Conservation (phyloP, 2,329 filamentous ascomycete species). For the Fusarium buxicola region DNA sequence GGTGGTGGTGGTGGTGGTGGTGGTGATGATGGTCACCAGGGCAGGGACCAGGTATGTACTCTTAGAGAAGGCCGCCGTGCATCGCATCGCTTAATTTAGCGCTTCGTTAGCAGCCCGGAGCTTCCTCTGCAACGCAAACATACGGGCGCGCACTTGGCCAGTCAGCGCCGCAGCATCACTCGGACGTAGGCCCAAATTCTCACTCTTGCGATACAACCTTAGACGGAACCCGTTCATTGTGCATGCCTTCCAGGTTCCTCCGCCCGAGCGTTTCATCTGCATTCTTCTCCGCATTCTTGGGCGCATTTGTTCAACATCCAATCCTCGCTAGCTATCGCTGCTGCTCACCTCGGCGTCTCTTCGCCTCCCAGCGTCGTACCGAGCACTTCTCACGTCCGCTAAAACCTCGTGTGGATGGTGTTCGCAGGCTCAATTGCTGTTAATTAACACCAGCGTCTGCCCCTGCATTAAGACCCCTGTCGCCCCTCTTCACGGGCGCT, state of each 20-base stretch:
- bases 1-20: conserved; percentile 30
- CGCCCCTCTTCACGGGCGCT: conserved; percentile 28
- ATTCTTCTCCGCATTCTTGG: conserved; percentile 30
- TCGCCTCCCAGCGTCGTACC: conserved; percentile 9
- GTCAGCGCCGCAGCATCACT: conserved; percentile 10
- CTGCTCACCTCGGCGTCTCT: too few relatives aligned
- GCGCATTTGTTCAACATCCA: conserved; percentile 2
- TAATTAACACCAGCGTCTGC: conserved; percentile 36
- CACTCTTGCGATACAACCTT: conserved; percentile 6
- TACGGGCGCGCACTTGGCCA: conserved; percentile 12
- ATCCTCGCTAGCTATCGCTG: too few relatives aligned
- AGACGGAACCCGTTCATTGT: conserved; percentile 26
- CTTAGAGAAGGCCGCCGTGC: too few relatives aligned
- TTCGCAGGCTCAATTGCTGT: conserved; percentile 16
- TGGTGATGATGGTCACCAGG: conserved; percentile 31
- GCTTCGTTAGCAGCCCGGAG: conserved; percentile 3
- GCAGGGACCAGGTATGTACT: conserved; percentile 16
- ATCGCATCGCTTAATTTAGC: too few relatives aligned
- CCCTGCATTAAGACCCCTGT: conserved; percentile 44
- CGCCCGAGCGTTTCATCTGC: conserved; percentile 38
- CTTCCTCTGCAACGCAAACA: conserved; percentile 24
- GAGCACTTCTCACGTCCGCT: conserved; percentile 8
- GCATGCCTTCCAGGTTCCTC: conserved; percentile 27
- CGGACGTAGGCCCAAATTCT: neutral
- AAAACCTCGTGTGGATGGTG: conserved; percentile 13